Evolutionary conservation across 306 rosid genomes (phyloP).

Genomic region (Aeschynomene evenia): DNA sequence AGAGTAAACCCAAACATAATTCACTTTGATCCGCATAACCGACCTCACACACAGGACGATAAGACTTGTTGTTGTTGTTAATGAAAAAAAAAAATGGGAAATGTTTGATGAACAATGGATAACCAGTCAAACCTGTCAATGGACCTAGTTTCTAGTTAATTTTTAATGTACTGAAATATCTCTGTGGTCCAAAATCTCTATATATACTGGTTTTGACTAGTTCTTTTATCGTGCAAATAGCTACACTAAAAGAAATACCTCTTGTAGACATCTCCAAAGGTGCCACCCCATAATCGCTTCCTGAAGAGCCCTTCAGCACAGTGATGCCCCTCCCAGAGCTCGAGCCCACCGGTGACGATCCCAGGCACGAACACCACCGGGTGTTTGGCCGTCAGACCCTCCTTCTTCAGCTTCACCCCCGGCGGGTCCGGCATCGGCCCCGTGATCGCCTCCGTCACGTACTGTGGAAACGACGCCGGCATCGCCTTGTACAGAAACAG

Average conservation of each 20-base stretch:
- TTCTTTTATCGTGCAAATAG: too few relatives aligned
- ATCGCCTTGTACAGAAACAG: constrained; percentile 62
- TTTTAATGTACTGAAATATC: too few relatives aligned
- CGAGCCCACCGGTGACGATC: constrained; percentile 81
- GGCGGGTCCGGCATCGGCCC: constrained; percentile 85
- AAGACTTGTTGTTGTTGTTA: too few relatives aligned
- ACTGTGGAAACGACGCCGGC: constrained; percentile 81
- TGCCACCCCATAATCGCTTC: constrained; percentile 83
- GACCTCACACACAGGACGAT: too few relatives aligned
- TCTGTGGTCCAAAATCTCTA: too few relatives aligned
- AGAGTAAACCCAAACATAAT: too few relatives aligned
- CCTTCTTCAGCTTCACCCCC: constrained; percentile 65
- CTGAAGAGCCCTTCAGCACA: constrained; percentile 76
- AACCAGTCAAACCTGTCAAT: too few relatives aligned
- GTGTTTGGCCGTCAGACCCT: constrained; percentile 63
- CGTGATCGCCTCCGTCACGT: constrained; percentile 64
- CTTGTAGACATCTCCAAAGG: constrained; percentile 76
- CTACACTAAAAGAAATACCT: constrained; percentile 52
- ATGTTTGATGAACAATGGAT: too few relatives aligned
- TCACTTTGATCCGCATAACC: too few relatives aligned
- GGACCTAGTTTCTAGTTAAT: too few relatives aligned
- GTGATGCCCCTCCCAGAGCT: constrained; percentile 81
- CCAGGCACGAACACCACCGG: constrained; percentile 88
- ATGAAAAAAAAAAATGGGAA: too few relatives aligned
- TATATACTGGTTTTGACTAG: too few relatives aligned